Conservation (phyloP, 306 rosid genomes). For the Myrica gale region DNA sequence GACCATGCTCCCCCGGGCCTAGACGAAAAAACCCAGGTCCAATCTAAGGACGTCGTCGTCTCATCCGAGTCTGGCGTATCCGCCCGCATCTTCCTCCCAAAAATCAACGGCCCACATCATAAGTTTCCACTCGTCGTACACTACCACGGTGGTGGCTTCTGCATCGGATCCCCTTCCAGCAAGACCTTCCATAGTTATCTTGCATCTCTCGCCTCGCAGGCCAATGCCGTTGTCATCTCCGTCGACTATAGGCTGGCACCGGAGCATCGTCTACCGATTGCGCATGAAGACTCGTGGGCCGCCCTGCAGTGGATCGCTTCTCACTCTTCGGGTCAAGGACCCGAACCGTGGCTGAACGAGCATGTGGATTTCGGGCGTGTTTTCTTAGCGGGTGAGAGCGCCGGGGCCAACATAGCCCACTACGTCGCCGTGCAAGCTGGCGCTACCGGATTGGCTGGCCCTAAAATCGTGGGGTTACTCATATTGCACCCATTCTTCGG, state of each 20-base stretch:
- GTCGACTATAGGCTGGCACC: slow-evolving; percentile 35
- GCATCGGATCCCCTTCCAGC: slow-evolving; percentile 25
- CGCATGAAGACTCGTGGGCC: slow-evolving; percentile 29
- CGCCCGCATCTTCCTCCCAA: slow-evolving; percentile 27
- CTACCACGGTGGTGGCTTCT: slow-evolving; percentile 39
- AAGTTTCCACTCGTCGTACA: slow-evolving; percentile 34
- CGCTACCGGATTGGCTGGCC: slow-evolving; percentile 1
- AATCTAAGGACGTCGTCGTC: slow-evolving; percentile 23
- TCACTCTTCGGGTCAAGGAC: slow-evolving; percentile 19
- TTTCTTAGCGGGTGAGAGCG: slow-evolving; percentile 31
- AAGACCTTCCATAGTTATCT: not conserved
- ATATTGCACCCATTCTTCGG: slow-evolving; percentile 29
- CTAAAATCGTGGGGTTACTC: slow-evolving; percentile 9
- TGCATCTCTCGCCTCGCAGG: slow-evolving; percentile 7
- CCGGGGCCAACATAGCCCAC: slow-evolving; percentile 32
- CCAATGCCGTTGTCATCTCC: slow-evolving; percentile 19
- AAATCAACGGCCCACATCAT: not conserved
- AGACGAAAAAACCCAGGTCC: slow-evolving; percentile 25
- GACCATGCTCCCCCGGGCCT: not conserved
- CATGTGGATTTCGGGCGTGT: slow-evolving; percentile 26
- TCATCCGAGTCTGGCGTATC: slow-evolving; percentile 6
- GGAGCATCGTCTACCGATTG: slow-evolving; percentile 26
- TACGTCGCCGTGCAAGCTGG: slow-evolving; percentile 34
- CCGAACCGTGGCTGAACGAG: slow-evolving; percentile 34
- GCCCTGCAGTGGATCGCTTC: slow-evolving; percentile 30